phyloP scores from a whole-genome alignment of 1,284 basidiomycete genomes.

The Ustilago lituana region DNA sequence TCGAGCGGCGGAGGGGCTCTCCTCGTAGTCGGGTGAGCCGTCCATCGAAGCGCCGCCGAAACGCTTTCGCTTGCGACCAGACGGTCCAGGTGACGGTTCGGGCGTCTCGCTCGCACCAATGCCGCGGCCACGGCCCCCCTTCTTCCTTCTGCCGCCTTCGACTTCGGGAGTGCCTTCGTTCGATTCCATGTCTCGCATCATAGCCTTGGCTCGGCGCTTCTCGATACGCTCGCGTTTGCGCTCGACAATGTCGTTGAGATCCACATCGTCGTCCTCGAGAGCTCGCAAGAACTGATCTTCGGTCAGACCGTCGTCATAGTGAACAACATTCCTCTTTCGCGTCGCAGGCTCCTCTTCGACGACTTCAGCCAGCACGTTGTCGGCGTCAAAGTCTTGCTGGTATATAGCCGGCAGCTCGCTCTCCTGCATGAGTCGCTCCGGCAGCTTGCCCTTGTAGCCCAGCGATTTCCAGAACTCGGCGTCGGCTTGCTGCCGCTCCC shows the following conservation, averaged over 20 bases:
- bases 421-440: slow-evolving; percentile 82
- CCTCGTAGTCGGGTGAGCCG: slow-evolving; percentile 42
- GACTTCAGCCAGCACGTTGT: slow-evolving; percentile 46
- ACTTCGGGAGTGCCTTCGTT: slow-evolving; percentile 55
- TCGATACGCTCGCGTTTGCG: slow-evolving; percentile 66
- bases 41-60: slow-evolving; percentile 44
- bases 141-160: slow-evolving; percentile 39
- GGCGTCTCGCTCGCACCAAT: slow-evolving; percentile 41
- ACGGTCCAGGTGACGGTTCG: slow-evolving; percentile 56
- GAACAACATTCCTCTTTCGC: slow-evolving; percentile 85
- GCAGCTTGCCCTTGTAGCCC: slow-evolving; percentile 75
- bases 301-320: slow-evolving; percentile 91
- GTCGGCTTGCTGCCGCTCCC: slow-evolving; percentile 79
- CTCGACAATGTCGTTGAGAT: slow-evolving; percentile 71
- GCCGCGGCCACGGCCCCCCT: slow-evolving; percentile 41
- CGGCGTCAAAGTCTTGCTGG: slow-evolving; percentile 73
- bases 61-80: slow-evolving; percentile 60
- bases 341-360: slow-evolving; percentile 76
- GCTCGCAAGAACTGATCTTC: slow-evolving; percentile 85
- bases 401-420: slow-evolving; percentile 94
- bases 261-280: slow-evolving; percentile 83
- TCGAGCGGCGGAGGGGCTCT: slow-evolving; percentile 34
- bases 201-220: slow-evolving; percentile 58
- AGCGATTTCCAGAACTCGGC: slow-evolving; percentile 77
- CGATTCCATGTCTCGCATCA: slow-evolving; percentile 43